Evolutionary conservation across 176 grass and related monocot species (phyloP), one percentile per base, ranked within the genome.

Genomic region (Carex scoparia): DNA sequence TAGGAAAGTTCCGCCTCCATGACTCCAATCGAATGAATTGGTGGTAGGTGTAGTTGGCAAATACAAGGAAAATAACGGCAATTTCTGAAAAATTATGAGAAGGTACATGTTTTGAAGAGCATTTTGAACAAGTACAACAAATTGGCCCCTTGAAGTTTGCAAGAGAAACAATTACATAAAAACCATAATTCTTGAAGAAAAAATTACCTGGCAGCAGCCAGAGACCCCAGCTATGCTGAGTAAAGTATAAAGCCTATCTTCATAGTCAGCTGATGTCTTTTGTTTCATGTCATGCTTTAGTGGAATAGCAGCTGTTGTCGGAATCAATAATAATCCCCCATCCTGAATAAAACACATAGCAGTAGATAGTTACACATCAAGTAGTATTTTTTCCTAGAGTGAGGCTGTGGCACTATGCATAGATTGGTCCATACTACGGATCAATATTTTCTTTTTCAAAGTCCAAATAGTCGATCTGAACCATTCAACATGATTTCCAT

Each of bases 161-260:
- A 49, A 31, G 51, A 55, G 72, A 77, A 77, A 4, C 10, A 57
- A 15, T 8, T 35, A 55, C 4, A 57, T 28, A 53, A 51, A 79
- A 35, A 46, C 37, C 15, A 32, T 73, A 83, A 69, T 79, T 14
- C 55, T 79, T 35, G 3, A 10, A 73, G 9, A 14, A 88, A 12
- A 68, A 84, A 84, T 6, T 91, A 99, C 96, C 93, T 99, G 87
- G 55, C 96, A 99, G 81, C 93, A 99, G 61, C 93, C 96, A 80
- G 96, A 95, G 80, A 99, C 75, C 79, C 89, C 85, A 86, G 96
- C 93, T 72, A 99, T 91, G 81, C 93, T 91, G 59, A 88, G 88
- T 80, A 99, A 86, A 74, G 87, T 81, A 40, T 88, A 84, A 65
- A 99, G 77, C 67, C 76, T 91, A 87, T 95, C 93, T 89, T 95